These are phyloP conservation scores for Gossypium davidsonii DNA, from an alignment of 441 rosid genomes.

Conservation along the genomic window DNA sequence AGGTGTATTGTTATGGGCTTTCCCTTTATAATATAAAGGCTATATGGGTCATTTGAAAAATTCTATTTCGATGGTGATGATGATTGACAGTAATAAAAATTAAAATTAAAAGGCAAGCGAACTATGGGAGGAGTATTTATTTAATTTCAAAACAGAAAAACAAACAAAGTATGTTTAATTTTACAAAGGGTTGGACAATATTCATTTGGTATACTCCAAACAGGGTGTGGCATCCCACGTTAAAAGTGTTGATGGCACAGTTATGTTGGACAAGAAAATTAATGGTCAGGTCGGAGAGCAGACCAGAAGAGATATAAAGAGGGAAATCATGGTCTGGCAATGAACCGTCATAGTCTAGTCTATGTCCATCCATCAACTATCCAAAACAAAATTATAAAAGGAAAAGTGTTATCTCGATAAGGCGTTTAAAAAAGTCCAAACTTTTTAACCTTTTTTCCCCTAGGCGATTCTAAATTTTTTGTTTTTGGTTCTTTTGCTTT, in stretches of 20 bases:
- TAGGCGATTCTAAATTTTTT: background rate
- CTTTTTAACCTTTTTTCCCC: background rate
- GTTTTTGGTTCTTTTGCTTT: slow-evolving; percentile 10
- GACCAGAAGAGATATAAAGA: slow-evolving; percentile 22
- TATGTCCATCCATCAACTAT: slow-evolving; percentile 17
- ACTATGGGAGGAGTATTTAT: background rate
- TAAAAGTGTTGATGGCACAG: background rate
- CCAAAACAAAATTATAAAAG: slow-evolving; percentile 8
- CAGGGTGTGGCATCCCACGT: slow-evolving; percentile 1
- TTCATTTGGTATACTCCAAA: background rate
- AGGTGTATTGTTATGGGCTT: too few relatives aligned
- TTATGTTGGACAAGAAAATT: slow-evolving; percentile 23
- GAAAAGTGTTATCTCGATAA: background rate
- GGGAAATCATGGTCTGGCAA: slow-evolving; percentile 14
- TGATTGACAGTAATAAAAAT: background rate
- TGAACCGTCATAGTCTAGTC: slow-evolving; percentile 31
- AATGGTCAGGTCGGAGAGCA: slow-evolving; percentile 10
- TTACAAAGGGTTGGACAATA: background rate
- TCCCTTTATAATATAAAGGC: too few relatives aligned
- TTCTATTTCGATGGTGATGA: background rate
- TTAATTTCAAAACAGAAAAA: background rate
- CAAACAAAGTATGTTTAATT: too few relatives aligned
- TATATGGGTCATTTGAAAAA: too few relatives aligned
- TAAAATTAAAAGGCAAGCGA: too few relatives aligned
- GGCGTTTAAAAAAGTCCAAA: slow-evolving; percentile 5